phyloP scores from a whole-genome alignment of 2,329 filamentous ascomycete genomes.

The Alternaria conjuncta region DNA sequence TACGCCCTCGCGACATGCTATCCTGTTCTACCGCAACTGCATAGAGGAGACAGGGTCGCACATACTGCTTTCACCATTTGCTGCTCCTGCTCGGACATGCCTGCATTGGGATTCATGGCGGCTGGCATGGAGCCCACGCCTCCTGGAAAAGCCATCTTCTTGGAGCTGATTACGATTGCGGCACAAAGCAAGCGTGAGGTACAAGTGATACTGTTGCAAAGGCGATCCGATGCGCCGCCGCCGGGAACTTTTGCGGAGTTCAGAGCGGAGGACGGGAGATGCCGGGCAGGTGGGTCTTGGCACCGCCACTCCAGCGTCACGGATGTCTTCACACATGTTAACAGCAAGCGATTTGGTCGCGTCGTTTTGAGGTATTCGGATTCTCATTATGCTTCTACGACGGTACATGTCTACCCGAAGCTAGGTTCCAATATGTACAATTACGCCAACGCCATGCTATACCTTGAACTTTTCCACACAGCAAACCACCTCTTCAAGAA shows the following conservation, averaged over 20 bases:
- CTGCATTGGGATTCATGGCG: slow-evolving; percentile 43
- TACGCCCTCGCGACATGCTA: background rate
- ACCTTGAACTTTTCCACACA: slow-evolving; percentile 9
- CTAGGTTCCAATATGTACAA: slow-evolving; percentile 16
- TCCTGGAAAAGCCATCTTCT: slow-evolving; percentile 42
- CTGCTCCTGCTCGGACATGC: slow-evolving; percentile 54
- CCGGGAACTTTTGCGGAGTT: slow-evolving; percentile 44
- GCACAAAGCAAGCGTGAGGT: background rate
- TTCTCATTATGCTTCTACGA: slow-evolving; percentile 16
- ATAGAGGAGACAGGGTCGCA: background rate
- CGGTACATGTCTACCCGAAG: slow-evolving; percentile 11
- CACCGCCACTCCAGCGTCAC: background rate
- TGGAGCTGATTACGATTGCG: background rate
- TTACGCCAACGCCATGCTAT: slow-evolving; percentile 22
- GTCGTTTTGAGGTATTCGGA: background rate
- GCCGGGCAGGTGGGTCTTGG: slow-evolving; percentile 30
- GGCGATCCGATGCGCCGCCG: slow-evolving; percentile 17
- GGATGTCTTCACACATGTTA: background rate
- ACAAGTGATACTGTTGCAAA: slow-evolving; percentile 8
- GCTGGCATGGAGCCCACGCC: slow-evolving; percentile 30
- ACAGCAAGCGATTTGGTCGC: background rate
- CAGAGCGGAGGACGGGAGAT: slow-evolving; percentile 40
- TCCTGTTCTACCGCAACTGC: background rate
- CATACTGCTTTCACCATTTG: slow-evolving; percentile 57
- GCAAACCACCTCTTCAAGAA: slow-evolving; percentile 30